These are phyloP conservation scores for Colletotrichum ledebouriae DNA, from an alignment of 2,329 filamentous ascomycete species.

Conservation along the genomic window DNA sequence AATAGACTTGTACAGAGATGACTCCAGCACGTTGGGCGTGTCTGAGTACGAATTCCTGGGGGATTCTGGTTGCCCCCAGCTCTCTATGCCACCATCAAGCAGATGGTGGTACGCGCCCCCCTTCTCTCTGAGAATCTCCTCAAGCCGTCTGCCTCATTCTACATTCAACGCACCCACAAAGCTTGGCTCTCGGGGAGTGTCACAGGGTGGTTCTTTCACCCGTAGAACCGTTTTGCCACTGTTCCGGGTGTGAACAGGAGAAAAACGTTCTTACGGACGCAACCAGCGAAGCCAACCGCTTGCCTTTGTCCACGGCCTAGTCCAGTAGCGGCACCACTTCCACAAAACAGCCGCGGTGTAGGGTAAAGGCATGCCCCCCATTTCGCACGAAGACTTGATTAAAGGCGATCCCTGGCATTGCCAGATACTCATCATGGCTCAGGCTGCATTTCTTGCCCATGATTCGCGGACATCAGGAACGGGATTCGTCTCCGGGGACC, in stretches of 20 bases:
- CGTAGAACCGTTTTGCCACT: constrained; percentile 31
- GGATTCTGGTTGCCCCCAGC: constrained; percentile 12
- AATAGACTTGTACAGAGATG: constrained; percentile 13
- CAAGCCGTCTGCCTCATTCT: constrained; percentile 15
- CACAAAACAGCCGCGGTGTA: constrained; percentile 14
- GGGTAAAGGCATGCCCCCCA: constrained; percentile 20
- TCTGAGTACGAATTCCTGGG: constrained; percentile 19
- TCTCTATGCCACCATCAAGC: constrained; percentile 7
- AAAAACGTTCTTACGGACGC: constrained; percentile 33
- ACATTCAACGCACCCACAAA: constrained; percentile 18
- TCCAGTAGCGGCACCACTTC: constrained; percentile 27
- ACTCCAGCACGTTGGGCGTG: constrained; percentile 10
- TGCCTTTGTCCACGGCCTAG: constrained; percentile 34
- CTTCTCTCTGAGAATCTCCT: constrained; percentile 8
- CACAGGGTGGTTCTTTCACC: constrained; percentile 13
- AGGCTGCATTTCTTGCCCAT: constrained; percentile 28
- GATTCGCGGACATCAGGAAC: constrained; percentile 37
- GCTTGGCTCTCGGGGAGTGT: constrained; percentile 15
- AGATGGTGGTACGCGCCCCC: constrained; percentile 1
- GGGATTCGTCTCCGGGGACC: constrained; percentile 29
- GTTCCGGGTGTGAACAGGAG: constrained; percentile 32
- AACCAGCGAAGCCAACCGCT: constrained; percentile 32
- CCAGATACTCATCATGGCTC: constrained; percentile 25
- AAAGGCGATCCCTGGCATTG: constrained; percentile 24
- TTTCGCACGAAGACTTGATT: not conserved